phyloP scores from a whole-genome alignment of 139 green algal genomes.

The Chlamydomonas sphaeroides region DNA sequence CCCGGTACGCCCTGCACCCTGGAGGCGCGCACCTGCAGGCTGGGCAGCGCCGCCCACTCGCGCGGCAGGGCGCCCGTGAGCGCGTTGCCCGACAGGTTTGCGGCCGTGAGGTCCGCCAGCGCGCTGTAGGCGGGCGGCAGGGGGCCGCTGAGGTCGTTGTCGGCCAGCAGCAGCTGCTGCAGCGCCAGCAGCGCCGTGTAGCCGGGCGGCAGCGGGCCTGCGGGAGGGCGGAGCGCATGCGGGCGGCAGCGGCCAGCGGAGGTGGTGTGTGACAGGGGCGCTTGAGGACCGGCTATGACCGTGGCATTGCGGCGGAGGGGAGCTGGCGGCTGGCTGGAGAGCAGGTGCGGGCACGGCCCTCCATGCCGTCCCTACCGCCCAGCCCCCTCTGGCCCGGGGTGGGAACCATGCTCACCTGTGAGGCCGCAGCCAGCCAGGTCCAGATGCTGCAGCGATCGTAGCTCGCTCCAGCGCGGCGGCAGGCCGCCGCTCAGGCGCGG shows the following conservation, averaged over 20 bases:
- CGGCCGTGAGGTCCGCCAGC: not conserved
- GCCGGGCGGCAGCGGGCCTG: conserved; percentile 6
- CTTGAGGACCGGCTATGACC: no score
- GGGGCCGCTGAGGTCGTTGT: conserved; percentile 35
- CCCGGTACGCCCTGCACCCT: no score
- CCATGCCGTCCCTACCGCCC: no score
- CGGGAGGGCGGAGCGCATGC: not conserved
- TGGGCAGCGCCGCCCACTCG: not conserved
- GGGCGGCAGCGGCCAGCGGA: no score
- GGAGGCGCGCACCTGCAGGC: not conserved
- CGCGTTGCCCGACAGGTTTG: not conserved
- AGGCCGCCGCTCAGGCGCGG: not conserved
- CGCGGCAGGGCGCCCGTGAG: not conserved
- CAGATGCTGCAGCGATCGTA: not conserved
- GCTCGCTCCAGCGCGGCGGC: not conserved
- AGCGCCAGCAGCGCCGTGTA: not conserved
- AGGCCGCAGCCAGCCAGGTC: not conserved
- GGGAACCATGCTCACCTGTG: not conserved
- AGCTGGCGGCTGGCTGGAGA: no score
- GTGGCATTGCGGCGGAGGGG: no score
- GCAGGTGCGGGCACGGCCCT: no score
- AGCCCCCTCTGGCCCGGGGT: no score
- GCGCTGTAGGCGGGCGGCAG: conserved; percentile 24
- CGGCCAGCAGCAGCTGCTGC: not conserved
- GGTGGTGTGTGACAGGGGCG: no score